Evolutionary conservation across 2,329 filamentous ascomycete genomes (phyloP), one percentile per base, ranked within the genome.

Genomic region (Tolypocladium tropicale): DNA sequence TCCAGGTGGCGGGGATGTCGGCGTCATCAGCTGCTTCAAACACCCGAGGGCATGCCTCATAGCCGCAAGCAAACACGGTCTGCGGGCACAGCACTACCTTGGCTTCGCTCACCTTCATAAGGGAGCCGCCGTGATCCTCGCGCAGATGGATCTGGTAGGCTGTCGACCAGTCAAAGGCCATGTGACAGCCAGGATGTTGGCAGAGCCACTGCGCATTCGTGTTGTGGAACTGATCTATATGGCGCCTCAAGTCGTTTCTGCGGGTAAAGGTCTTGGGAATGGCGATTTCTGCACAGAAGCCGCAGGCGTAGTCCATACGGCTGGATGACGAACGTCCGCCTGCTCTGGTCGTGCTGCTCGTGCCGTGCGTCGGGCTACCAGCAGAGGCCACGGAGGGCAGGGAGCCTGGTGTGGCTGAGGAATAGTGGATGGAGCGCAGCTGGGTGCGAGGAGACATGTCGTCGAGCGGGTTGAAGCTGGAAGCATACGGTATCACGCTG

Each of bases 41-140:
- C 2, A 78, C 69, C n/a, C 72, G 65, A 12, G 65, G 59, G 58
- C 76, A 78, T 53, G 70, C 70, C 55, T 72, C 70, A 56, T 78
- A 78, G 12, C 76, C 76, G 58, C 76, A 78, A 21, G 75, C 76
- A 58, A 78, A 78, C 25, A 78, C 71, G 3, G 74, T 72, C 59
- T 78, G 76, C 1, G 72, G 72, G 56, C 75, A 77, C 6, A 77
- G 64, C 30, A 68, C 70, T 41, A 75, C 68, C 61, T 71, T 74
- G 60, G 71, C 72, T 37, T 75, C 71, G 55, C 73, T 72, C 25
- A 74, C 66, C 16, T 68, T 68, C 67, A 74, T 72, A 18, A 72
- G 67, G 2, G 71, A 72, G 28, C 73, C 73, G 50, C 72, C 70
- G 55, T 78, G 76, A 6, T 66, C 70, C 30, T 70, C 68, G 60